These are phyloP conservation scores for Hypoxylon trugodes DNA, from an alignment of 495 filamentous ascomycete species.

Conservation along the genomic window DNA sequence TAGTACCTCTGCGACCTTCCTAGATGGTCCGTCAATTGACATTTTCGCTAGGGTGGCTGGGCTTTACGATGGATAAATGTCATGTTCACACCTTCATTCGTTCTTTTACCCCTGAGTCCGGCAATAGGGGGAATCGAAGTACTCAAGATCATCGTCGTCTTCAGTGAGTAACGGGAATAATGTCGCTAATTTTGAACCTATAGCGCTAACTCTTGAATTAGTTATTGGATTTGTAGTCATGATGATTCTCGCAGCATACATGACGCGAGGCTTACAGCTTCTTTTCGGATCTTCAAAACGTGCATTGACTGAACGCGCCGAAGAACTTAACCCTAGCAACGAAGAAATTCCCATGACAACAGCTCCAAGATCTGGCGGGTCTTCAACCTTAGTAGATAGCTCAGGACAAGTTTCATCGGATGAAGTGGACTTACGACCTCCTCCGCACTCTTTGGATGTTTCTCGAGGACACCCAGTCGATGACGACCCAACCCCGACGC, in stretches of 20 bases:
- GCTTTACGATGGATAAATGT: constrained; percentile 64
- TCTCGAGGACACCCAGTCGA: constrained; percentile 12
- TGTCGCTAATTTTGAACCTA: background rate
- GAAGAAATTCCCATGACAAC: constrained; percentile 52
- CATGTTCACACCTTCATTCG: constrained; percentile 63
- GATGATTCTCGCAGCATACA: constrained; percentile 56
- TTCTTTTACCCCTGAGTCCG: constrained; percentile 61
- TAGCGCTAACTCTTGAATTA: constrained; percentile 29
- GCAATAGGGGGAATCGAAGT: constrained; percentile 61
- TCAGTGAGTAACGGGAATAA: constrained; percentile 46
- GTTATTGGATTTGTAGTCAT: constrained; percentile 61
- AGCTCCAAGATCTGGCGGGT: constrained; percentile 1
- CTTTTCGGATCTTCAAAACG: constrained; percentile 58
- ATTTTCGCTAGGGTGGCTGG: constrained; percentile 56
- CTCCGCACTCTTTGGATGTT: constrained; percentile 20
- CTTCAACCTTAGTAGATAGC: background rate
- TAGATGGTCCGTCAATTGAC: background rate
- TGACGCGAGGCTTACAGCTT: constrained; percentile 59
- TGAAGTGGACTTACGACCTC: constrained; percentile 26
- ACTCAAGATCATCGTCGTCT: constrained; percentile 62
- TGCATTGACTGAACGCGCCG: constrained; percentile 56
- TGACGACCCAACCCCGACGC: background rate
- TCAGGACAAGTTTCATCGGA: constrained; percentile 21
- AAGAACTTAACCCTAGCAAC: constrained; percentile 54
- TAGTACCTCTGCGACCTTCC: background rate